phyloP scores from a whole-genome alignment of 2,329 filamentous ascomycete species.

The Colletotrichum zoysiae region DNA sequence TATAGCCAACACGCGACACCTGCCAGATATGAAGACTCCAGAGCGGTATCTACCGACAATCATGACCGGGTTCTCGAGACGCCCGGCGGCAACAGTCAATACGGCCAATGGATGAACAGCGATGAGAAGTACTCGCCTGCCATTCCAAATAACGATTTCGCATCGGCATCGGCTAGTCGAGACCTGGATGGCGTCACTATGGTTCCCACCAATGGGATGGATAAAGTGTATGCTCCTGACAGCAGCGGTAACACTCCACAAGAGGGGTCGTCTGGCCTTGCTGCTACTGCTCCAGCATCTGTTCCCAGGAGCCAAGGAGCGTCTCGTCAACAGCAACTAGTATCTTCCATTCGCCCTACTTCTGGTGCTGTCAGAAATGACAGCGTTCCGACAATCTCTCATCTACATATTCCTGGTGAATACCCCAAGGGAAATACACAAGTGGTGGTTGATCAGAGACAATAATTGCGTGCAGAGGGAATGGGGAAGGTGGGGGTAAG shows the following conservation, averaged over 20 bases:
- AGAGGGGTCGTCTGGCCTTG: background rate
- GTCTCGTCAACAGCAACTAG: constrained; percentile 18
- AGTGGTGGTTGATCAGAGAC: constrained; percentile 5
- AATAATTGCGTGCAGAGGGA: background rate
- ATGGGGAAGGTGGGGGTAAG: background rate
- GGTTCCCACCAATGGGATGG: background rate
- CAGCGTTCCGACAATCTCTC: constrained; percentile 69
- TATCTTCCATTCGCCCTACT: constrained; percentile 45
- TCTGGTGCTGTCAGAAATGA: constrained; percentile 51
- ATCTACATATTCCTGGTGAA: constrained; percentile 77
- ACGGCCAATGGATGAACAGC: constrained; percentile 40
- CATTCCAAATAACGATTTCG: background rate
- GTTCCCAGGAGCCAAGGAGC: constrained; percentile 1
- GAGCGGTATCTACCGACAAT: background rate
- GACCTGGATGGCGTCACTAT: background rate
- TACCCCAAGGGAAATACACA: constrained; percentile 60
- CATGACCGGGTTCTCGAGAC: constrained; percentile 27
- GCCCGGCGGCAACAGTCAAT: constrained; percentile 37
- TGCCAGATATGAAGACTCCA: background rate
- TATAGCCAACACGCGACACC: constrained; percentile 21
- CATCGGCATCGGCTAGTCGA: constrained; percentile 1
- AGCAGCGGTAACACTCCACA: background rate
- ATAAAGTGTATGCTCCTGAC: background rate
- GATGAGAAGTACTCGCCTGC: background rate
- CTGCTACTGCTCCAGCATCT: background rate